These are phyloP conservation scores for Scleromitrula shiraiana DNA, from an alignment of 2,329 filamentous ascomycete species.

Conservation along the genomic window DNA sequence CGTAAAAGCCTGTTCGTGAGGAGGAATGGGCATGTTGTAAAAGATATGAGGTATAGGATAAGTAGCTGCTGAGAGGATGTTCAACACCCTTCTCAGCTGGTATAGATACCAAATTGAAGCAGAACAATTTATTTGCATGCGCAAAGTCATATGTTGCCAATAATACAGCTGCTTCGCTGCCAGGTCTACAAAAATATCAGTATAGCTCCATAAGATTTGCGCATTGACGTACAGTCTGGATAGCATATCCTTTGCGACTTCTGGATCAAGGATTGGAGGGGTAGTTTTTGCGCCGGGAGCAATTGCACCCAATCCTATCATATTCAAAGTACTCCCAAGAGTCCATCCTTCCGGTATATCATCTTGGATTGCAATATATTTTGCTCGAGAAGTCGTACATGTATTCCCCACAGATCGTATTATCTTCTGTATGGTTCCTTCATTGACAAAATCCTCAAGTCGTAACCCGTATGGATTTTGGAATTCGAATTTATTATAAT, in stretches of 20 bases:
- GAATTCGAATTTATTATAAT: constrained; percentile 99
- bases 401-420: constrained; percentile 67
- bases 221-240: constrained; percentile 56
- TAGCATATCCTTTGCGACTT: constrained; percentile 78
- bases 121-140: constrained; percentile 92
- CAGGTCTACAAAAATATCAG: constrained; percentile 50
- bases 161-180: constrained; percentile 68
- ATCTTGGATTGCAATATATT: constrained; percentile 80
- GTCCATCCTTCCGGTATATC: constrained; percentile 89
- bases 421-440: constrained; percentile 75
- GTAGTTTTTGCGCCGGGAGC: constrained; percentile 58
- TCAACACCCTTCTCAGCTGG: constrained; percentile 57
- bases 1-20: constrained; percentile 68
- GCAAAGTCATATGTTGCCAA: constrained; percentile 88
- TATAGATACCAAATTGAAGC: constrained; percentile 68
- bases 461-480: constrained; percentile 93
- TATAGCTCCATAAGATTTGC: neutral
- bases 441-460: constrained; percentile 92
- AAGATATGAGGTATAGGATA: constrained; percentile 87
- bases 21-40: constrained; percentile 90
- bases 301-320: constrained; percentile 76
- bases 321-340: constrained; percentile 68
- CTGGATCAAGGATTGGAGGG: constrained; percentile 58
- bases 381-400: constrained; percentile 58
- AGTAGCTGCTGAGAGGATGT: constrained; percentile 69